A percentile compares a stretch with the other conserved stretches of the same genome.
phyloP scores from a whole-genome alignment of 2,329 filamentous ascomycete species.

The Pseudogymnoascus sp. region DNA sequence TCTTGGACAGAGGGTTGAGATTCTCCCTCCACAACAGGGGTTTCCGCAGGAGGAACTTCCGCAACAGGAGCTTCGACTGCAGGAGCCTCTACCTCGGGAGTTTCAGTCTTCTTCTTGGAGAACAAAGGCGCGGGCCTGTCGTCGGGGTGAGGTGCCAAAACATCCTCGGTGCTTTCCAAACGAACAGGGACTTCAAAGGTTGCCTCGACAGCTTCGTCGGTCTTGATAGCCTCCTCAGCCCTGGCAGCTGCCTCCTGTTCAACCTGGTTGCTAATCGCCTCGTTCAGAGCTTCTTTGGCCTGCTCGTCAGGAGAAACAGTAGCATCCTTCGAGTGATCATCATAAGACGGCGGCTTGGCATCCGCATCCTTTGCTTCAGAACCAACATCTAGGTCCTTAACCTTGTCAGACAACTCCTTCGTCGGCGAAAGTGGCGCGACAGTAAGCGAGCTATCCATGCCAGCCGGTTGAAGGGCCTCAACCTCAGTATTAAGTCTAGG shows the following conservation, averaged over 20 bases:
- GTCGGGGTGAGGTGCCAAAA: constrained; percentile 51
- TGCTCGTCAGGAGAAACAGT: constrained; percentile 13
- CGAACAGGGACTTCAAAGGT: constrained; percentile 11
- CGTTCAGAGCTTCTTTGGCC: constrained; percentile 22
- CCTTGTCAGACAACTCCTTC: constrained; percentile 31
- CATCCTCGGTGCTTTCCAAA: constrained; percentile 15
- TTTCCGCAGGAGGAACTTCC: not conserved
- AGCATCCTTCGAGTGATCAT: constrained; percentile 14
- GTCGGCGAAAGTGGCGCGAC: constrained; percentile 52
- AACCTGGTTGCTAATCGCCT: constrained; percentile 19
- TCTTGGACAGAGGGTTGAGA: not conserved
- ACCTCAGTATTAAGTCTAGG: constrained; percentile 56
- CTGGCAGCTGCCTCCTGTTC: constrained; percentile 11
- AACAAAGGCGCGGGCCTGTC: constrained; percentile 65
- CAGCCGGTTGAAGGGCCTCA: constrained; percentile 45
- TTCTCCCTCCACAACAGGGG: not conserved
- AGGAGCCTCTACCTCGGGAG: constrained; percentile 3
- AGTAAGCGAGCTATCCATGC: constrained; percentile 50
- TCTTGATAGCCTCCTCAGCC: constrained; percentile 12
- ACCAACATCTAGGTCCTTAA: constrained; percentile 23
- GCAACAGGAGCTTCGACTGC: not conserved
- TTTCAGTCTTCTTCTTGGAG: constrained; percentile 33
- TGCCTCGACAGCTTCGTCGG: constrained; percentile 9
- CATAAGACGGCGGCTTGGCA: constrained; percentile 19
- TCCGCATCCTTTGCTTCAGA: constrained; percentile 25